Conservation (phyloP, 495 filamentous ascomycete species). For the Lepidopterella palustris region DNA sequence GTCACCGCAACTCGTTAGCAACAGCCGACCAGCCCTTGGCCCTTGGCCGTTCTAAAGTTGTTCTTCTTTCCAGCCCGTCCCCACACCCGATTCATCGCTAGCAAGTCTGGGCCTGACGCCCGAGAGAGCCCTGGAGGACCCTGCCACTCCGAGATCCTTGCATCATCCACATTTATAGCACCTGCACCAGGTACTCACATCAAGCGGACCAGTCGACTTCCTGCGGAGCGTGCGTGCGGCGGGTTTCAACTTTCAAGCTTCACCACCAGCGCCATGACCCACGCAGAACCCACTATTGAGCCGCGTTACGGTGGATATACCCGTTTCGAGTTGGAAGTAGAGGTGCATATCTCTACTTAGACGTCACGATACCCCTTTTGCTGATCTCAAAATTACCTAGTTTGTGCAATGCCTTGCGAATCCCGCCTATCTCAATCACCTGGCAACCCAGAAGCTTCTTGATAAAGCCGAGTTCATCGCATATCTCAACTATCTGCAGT, state of each 20-base stretch:
- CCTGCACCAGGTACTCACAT: neutral
- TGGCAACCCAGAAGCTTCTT: conserved; percentile 50
- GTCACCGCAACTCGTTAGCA: neutral
- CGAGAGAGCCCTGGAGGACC: too few species aligned
- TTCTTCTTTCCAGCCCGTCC: too few species aligned
- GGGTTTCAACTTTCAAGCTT: neutral
- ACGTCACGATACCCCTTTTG: neutral
- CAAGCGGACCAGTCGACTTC: neutral
- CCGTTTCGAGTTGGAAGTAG: conserved; percentile 69
- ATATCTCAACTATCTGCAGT: conserved; percentile 78
- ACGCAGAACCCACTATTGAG: conserved; percentile 27
- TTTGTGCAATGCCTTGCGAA: conserved; percentile 85
- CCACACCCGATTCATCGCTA: too few species aligned
- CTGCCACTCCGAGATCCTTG: too few species aligned
- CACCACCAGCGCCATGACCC: conserved; percentile 5
- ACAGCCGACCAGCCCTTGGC: neutral
- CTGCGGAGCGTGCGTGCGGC: neutral
- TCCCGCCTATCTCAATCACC: conserved; percentile 75
- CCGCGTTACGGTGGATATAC: conserved; percentile 57
- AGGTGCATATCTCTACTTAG: conserved; percentile 42
- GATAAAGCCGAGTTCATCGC: conserved; percentile 63
- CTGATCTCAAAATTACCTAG: conserved; percentile 42
- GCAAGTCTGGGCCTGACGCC: too few species aligned
- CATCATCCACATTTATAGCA: too few species aligned
- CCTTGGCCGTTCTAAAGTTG: neutral